Base-by-base conservation (phyloP, 1,139 yeast species). In the Suhomyces yuchorum region DNA sequence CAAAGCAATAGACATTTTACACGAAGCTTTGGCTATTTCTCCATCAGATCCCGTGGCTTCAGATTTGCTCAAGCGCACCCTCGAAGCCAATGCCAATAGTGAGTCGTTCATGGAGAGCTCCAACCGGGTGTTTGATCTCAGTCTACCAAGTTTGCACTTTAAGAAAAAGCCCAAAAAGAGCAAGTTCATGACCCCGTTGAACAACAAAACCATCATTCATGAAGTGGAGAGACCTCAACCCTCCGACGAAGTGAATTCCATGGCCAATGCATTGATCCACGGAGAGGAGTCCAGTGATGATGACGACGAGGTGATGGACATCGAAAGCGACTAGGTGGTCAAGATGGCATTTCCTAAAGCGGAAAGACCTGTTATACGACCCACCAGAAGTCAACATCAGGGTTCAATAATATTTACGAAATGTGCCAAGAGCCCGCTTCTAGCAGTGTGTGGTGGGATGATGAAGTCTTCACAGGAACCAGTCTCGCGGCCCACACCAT, bases 31-130 rank as follows among this genome's bases (percentile, higher is more conserved):
- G 42, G 88, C 96, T 0, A 71, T 92, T 5, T 68, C 82, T 8
- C 95, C 97, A 0, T 79, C 83, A 34, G 97, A 93, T 61, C 87
- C 95, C 0, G 85, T 92, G 20, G 96, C 97, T 0, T 75, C 82
- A 4, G 98, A 93, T 60, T 67, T 93, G 43, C 72, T 93, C 49
- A 82, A 81, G 53, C 78, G 96, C 53, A 97, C 98, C 0, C 70
- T 92, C 43, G 95, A 87, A 49, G 79, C 82, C 42, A 87, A 87
- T 60, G 68, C 77, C 33, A 55, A 63, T 50, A 53, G 67, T 47
- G 51, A 63, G 40, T 54, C 54, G 26, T 70, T 74, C 42, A 58
- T 75, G 49, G 47, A 45, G 14, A 54, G 53, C 11, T 56, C 58
- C 32, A 58, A 53, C 14, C 56, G 54, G 38, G 39, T 59, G 8